phyloP scores from a whole-genome alignment of 345 rosid genomes.

The Syzygium jambos region DNA sequence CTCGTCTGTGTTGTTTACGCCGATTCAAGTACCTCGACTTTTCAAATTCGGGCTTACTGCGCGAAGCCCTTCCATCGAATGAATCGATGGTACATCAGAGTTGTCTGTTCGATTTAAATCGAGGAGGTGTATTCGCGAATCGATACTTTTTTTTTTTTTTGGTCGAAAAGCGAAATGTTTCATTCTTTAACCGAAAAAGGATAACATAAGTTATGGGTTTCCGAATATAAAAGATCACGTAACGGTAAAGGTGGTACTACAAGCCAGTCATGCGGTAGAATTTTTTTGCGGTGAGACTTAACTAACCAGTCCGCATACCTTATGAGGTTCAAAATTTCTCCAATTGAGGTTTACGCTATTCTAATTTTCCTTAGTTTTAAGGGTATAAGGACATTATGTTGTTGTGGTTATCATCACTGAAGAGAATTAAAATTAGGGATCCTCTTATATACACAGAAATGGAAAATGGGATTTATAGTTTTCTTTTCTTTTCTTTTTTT shows the following conservation, averaged over 20 bases:
- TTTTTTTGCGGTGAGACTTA: too few relatives aligned
- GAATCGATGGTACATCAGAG: not conserved
- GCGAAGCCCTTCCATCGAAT: not conserved
- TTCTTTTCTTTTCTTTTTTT: not conserved
- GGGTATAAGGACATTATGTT: not conserved
- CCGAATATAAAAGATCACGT: too few relatives aligned
- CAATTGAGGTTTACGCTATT: not conserved
- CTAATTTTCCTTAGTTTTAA: not conserved
- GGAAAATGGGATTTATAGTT: not conserved
- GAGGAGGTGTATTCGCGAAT: not conserved
- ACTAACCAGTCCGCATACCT: too few relatives aligned
- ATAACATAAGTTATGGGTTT: too few relatives aligned
- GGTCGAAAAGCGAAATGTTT: too few relatives aligned
- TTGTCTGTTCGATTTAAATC: not conserved
- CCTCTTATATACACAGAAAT: not conserved
- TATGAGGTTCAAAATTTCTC: not conserved
- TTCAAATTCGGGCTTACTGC: not conserved
- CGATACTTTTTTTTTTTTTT: too few relatives aligned
- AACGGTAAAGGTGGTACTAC: too few relatives aligned
- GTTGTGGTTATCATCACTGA: not conserved
- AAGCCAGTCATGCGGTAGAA: too few relatives aligned
- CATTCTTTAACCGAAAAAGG: too few relatives aligned
- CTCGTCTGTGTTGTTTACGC: too few relatives aligned
- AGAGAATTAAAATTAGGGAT: not conserved
- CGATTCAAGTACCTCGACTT: not conserved